Evolutionary conservation across 1,284 basidiomycete genomes (phyloP).

Genomic region (Ceratorhiza oryzae-sativae): DNA sequence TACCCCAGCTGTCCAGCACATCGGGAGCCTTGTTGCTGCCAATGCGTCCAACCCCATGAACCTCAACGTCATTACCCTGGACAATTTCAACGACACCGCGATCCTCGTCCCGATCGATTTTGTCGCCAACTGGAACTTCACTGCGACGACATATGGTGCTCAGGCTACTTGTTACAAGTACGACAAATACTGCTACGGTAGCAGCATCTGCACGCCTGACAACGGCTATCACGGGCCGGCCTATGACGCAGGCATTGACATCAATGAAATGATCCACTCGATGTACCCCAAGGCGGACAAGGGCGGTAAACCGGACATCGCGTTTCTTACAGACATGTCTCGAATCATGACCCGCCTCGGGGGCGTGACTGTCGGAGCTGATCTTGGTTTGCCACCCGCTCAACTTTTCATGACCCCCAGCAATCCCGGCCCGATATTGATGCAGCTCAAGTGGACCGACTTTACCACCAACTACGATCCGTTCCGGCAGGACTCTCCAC

Average conservation of each 20-base stretch:
- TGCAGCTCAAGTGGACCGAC: conserved; percentile 34
- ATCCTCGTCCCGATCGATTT: conserved; percentile 19
- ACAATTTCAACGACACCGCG: conserved; percentile 11
- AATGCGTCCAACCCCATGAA: conserved; percentile 15
- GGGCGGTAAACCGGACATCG: neutral
- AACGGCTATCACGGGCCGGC: neutral
- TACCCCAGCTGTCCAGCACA: neutral
- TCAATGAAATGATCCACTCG: neutral
- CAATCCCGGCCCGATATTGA: conserved; percentile 15
- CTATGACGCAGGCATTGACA: conserved; percentile 1
- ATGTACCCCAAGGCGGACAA: neutral
- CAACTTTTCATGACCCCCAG: neutral
- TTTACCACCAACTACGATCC: neutral
- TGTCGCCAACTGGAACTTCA: conserved; percentile 29
- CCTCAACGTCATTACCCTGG: conserved; percentile 6
- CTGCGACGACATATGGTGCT: conserved; percentile 21
- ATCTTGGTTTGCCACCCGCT: conserved; percentile 4
- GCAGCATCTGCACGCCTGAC: neutral
- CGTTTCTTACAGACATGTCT: neutral
- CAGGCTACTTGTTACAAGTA: conserved; percentile 3
- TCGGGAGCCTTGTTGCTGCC: conserved; percentile 3
- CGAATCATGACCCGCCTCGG: conserved; percentile 26
- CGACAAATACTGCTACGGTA: neutral
- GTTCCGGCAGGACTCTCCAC: neutral
- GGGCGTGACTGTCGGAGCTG: conserved; percentile 24